Base-by-base conservation (phyloP, 2,329 filamentous ascomycete genomes). In the Sporothrix humicola region DNA sequence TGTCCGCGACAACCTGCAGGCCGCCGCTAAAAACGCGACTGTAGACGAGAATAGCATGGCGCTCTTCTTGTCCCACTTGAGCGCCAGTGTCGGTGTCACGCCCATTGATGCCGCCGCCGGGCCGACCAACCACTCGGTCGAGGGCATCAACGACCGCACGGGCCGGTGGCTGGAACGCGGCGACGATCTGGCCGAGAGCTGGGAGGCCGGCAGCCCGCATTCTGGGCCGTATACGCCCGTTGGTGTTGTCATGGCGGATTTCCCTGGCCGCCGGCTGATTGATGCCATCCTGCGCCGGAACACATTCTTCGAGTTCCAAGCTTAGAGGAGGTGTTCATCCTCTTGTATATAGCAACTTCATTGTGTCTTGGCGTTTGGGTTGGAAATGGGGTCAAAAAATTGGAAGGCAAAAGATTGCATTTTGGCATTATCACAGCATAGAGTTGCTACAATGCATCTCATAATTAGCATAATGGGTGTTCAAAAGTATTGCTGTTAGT, bases 31-130 rank as follows among this genome's bases (percentile, higher is more conserved):
- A 17, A 69, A 69, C 13, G 66, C 66, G 66, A 69, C 66, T 20
- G 26, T 10, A 31, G 66, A 12, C 9, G 48, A 12, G 23, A 52
- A n/a, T 1, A 17, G 2, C 26, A 69, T 56, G 26, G 52, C 54
- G 12, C 78, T 87, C 17, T 86, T 83, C 76, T 79, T 87, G 17
- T 81, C 84, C 20, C 85, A 87, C 77, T 76, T 85, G 26, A 86
- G 84, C 17, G 85, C 85, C 15, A 84, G 82, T 23, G 81, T 86
- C 2, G 85, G 84, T 52, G 84, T 87, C 10, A 75, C 84, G 74
- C 85, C 85, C 52, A 85, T 87, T 69, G 84, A 85, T 76, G 85
- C 84, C 1, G 85, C 85, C 12, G 85, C 85, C 0, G 85, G 85
- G 0, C 82, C 84, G n/a, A 76, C 77, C 71, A 83, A 85, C 75